Conservation (phyloP, 441 rosid species). For the Metrosideros polymorpha region DNA sequence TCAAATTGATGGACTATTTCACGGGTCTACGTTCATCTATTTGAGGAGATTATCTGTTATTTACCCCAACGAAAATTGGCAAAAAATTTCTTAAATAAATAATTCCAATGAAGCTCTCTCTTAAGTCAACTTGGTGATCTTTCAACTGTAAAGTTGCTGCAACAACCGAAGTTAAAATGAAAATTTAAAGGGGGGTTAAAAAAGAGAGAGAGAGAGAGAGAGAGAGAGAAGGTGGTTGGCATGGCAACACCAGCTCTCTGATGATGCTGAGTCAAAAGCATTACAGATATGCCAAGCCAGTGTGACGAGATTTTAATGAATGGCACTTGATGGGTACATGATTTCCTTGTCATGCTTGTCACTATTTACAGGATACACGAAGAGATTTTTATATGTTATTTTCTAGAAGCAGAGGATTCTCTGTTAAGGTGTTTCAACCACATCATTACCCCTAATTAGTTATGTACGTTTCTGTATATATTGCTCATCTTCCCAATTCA, state of each 20-base stretch:
- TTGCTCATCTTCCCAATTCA: neutral
- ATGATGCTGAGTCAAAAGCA: neutral
- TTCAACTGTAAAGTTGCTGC: neutral
- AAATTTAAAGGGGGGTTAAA: neutral
- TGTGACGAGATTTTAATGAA: neutral
- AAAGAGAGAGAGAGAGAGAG: neutral
- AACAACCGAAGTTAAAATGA: neutral
- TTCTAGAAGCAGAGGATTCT: neutral
- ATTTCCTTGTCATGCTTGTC: neutral
- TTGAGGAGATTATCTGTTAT: neutral
- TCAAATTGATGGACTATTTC: neutral
- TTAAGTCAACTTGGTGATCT: neutral
- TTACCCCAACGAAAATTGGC: neutral
- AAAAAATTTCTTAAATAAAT: neutral
- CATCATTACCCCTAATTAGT: neutral
- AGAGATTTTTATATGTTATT: neutral
- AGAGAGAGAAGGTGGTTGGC: neutral
- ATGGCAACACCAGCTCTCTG: neutral
- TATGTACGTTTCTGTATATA: neutral
- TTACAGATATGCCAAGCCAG: neutral
- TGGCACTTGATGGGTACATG: neutral
- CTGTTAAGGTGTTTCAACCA: neutral
- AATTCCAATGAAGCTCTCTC: neutral
- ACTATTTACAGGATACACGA: neutral
- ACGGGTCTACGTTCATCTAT: neutral